Evolutionary conservation across 768 basidiomycete genomes (phyloP).

Genomic region (Pleurotus pulmonarius): DNA sequence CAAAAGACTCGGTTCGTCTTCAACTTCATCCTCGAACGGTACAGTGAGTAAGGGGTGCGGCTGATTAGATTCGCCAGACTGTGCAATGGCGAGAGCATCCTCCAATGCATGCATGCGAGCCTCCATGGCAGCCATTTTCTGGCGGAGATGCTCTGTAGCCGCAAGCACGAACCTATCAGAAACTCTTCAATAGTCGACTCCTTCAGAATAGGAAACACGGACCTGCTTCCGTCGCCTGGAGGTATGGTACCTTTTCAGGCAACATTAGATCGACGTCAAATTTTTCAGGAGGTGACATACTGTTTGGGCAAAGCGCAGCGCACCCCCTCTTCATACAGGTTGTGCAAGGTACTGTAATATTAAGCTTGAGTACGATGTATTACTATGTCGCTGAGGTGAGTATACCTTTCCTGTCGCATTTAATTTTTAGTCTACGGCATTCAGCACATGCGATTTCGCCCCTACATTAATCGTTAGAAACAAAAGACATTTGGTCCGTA

Average conservation of each 20-base stretch:
- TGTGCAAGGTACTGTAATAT: conserved; percentile 33
- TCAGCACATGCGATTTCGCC: conserved; percentile 43
- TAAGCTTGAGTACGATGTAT: not conserved
- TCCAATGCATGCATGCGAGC: conserved; percentile 51
- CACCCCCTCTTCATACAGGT: conserved; percentile 53
- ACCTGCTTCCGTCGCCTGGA: conserved; percentile 53
- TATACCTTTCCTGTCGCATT: conserved; percentile 26
- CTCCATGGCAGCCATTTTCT: conserved; percentile 41
- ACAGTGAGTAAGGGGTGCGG: conserved; percentile 39
- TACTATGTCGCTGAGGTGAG: no score
- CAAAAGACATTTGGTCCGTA: conserved; percentile 1
- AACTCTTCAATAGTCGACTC: not conserved
- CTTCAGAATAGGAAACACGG: conserved; percentile 2
- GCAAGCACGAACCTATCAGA: conserved; percentile 44
- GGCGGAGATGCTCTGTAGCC: conserved; percentile 50
- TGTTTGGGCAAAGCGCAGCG: conserved; percentile 47
- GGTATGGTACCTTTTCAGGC: conserved; percentile 43
- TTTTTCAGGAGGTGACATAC: conserved; percentile 21
- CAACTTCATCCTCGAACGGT: conserved; percentile 25
- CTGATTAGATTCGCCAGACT: conserved; percentile 31
- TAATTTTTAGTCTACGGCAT: conserved; percentile 40
- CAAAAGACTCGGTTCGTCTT: conserved; percentile 21
- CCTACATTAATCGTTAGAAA: conserved; percentile 13
- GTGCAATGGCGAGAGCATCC: conserved; percentile 47
- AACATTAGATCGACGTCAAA: not conserved